Percentiles rank a stretch among this genome's conserved stretches.
Evolutionary conservation across 805 yeast genomes (phyloP).

Genomic region (Tetrapisispora nanseiensis): DNA sequence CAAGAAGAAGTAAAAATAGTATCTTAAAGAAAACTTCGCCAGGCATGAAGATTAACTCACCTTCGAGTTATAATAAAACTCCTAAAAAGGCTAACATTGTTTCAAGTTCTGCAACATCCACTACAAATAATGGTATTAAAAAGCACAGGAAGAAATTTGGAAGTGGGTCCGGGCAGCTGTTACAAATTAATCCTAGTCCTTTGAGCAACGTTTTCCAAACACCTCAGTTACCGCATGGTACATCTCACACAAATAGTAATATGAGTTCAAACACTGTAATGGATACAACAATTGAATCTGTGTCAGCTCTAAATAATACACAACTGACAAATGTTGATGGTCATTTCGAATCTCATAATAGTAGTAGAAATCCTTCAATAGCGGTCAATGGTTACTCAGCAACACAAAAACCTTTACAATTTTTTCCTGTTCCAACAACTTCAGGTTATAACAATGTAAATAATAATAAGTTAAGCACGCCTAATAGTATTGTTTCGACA

Average conservation of each 20-base stretch:
- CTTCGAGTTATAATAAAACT: conserved; percentile 28
- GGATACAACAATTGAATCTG: conserved; percentile 1
- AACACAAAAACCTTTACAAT: conserved; percentile 29
- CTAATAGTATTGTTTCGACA: neutral
- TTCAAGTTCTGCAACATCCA: neutral
- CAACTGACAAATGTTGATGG: neutral
- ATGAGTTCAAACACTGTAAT: conserved; percentile 9
- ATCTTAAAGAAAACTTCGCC: conserved; percentile 25
- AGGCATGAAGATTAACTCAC: conserved; percentile 25
- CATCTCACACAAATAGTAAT: conserved; percentile 3
- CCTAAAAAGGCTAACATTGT: conserved; percentile 19
- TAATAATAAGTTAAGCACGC: neutral
- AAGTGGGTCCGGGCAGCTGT: conserved; percentile 1
- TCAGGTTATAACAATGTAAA: conserved; percentile 4
- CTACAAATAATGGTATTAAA: conserved; percentile 4
- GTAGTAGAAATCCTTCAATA: conserved; percentile 13
- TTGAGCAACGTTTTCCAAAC: conserved; percentile 27
- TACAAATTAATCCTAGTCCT: conserved; percentile 25
- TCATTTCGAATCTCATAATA: neutral
- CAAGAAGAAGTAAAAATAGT: conserved; percentile 32
- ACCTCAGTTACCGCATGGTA: conserved; percentile 19
- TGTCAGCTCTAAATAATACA: neutral
- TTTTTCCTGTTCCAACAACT: conserved; percentile 23
- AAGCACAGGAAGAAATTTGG: conserved; percentile 3
- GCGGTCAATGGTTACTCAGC: conserved; percentile 17